Evolutionary conservation across 441 rosid species (phyloP).

Genomic region (Daphne laureola): DNA sequence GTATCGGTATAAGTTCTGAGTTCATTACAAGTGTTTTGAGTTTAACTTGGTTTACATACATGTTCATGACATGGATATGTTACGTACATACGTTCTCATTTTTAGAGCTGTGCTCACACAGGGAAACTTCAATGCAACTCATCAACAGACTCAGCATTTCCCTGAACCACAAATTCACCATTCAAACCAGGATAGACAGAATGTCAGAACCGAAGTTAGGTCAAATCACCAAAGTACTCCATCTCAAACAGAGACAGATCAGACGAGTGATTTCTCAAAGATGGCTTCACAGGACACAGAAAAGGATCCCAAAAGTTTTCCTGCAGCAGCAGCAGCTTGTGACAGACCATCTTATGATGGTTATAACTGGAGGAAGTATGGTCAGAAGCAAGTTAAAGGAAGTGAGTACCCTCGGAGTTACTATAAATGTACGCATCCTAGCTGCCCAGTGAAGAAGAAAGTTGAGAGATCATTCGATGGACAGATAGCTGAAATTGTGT

Average conservation of each 20-base stretch:
- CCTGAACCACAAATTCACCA: constrained; percentile 18
- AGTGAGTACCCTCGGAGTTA: constrained; percentile 92
- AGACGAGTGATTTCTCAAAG: constrained; percentile 25
- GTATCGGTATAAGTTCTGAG: constrained; percentile 11
- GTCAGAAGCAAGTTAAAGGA: constrained; percentile 97
- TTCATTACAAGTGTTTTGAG: too few relatives aligned
- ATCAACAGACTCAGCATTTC: constrained; percentile 23
- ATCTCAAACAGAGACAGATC: constrained; percentile 23
- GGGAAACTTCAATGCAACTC: constrained; percentile 36
- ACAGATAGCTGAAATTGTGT: constrained; percentile 84
- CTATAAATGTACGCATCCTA: constrained; percentile 84
- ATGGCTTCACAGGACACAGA: constrained; percentile 28
- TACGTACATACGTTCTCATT: not conserved
- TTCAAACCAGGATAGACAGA: constrained; percentile 24
- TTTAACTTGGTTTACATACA: too few relatives aligned
- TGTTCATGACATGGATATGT: not conserved
- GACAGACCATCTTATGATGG: constrained; percentile 82
- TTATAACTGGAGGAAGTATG: constrained; percentile 96
- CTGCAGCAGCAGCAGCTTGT: constrained; percentile 15
- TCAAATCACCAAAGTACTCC: constrained; percentile 24
- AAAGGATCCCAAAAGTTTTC: constrained; percentile 34
- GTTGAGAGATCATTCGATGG: constrained; percentile 85
- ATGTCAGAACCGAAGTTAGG: constrained; percentile 21
- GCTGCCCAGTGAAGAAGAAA: constrained; percentile 85
- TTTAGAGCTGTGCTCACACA: constrained; percentile 15